phyloP scores from a whole-genome alignment of 345 rosid genomes.

The Eucalyptus pauciflora region DNA sequence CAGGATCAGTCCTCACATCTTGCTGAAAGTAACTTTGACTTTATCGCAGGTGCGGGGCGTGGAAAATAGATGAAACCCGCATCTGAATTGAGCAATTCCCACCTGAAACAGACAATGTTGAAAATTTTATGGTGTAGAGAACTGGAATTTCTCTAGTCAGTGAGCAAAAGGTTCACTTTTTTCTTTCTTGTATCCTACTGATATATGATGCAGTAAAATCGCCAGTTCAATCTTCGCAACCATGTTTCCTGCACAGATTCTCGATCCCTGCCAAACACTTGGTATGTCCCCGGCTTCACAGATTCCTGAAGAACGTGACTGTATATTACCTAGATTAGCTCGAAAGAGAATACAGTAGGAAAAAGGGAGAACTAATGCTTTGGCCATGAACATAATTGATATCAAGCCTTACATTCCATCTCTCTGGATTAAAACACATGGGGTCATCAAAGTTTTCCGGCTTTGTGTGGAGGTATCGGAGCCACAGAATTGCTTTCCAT shows the following conservation, averaged over 20 bases:
- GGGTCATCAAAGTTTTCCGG: slow-evolving; percentile 26
- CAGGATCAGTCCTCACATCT: neutral
- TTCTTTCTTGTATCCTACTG: slow-evolving; percentile 28
- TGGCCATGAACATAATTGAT: neutral
- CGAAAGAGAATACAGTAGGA: neutral
- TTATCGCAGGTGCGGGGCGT: slow-evolving; percentile 12
- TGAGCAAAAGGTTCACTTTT: neutral
- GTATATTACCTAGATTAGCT: no score
- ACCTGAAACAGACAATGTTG: neutral
- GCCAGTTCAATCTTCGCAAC: slow-evolving; percentile 24
- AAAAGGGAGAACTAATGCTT: neutral
- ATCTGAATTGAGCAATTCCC: slow-evolving; percentile 20
- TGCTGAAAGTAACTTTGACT: slow-evolving; percentile 2
- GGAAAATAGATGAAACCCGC: slow-evolving; percentile 5
- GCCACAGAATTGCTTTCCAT: slow-evolving; percentile 21
- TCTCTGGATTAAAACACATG: slow-evolving; percentile 25
- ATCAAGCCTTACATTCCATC: slow-evolving; percentile 19
- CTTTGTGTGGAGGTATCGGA: slow-evolving; percentile 20
- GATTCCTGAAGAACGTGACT: slow-evolving; percentile 3
- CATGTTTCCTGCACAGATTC: slow-evolving; percentile 31
- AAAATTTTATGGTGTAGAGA: neutral
- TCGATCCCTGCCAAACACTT: slow-evolving; percentile 23
- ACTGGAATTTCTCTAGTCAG: neutral
- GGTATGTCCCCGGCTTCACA: slow-evolving; percentile 9
- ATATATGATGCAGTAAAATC: slow-evolving; percentile 24